phyloP scores from a whole-genome alignment of 345 rosid species.

The Aquilaria yunnanensis region DNA sequence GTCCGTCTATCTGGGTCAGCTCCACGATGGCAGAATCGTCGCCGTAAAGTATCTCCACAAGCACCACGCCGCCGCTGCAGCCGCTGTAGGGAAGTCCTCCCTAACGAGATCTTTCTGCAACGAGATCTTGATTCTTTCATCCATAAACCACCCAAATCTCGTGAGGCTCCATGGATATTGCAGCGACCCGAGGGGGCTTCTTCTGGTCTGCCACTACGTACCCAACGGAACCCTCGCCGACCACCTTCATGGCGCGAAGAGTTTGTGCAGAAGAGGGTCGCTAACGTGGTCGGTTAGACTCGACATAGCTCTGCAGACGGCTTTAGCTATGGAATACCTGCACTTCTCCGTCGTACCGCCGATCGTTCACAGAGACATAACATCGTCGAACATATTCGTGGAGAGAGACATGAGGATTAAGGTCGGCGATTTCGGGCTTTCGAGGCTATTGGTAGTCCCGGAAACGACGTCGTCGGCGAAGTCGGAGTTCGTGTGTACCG shows the following conservation, averaged over 20 bases:
- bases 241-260: conserved; percentile 63
- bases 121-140: conserved; percentile 81
- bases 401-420: conserved; percentile 85
- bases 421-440: conserved; percentile 84
- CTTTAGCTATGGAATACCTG: conserved; percentile 68
- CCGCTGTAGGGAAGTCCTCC: conserved; percentile 43
- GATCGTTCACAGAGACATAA: conserved; percentile 79
- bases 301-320: conserved; percentile 76
- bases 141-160: conserved; percentile 74
- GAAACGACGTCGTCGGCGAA: conserved; percentile 34
- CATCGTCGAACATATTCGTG: conserved; percentile 75
- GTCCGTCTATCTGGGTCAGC: conserved; percentile 73
- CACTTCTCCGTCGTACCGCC: conserved; percentile 63
- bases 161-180: conserved; percentile 94
- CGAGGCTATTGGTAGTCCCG: conserved; percentile 53
- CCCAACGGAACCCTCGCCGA: conserved; percentile 86
- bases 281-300: conserved; percentile 71
- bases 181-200: conserved; percentile 92
- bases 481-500: conserved; percentile 76
- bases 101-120: conserved; percentile 81
- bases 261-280: conserved; percentile 18
- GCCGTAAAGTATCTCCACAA: conserved; percentile 88
- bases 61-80: conserved; percentile 38
- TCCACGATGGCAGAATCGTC: conserved; percentile 57
- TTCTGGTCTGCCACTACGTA: conserved; percentile 78